Evolutionary conservation across 345 rosid genomes (phyloP), one percentile per base, ranked within the genome.

Genomic region (Linum tenue): DNA sequence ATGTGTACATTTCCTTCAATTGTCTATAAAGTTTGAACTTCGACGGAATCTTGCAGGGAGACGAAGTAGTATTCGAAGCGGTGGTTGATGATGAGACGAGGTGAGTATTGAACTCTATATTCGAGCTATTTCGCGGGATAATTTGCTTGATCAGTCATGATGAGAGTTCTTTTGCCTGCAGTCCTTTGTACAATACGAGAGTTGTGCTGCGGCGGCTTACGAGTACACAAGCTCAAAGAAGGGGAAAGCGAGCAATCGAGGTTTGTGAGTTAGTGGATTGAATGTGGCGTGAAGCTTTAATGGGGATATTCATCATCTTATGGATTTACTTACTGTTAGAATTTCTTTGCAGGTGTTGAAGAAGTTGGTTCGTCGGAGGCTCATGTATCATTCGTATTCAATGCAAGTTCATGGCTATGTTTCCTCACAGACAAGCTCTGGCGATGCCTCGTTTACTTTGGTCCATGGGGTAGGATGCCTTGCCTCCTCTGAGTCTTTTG

Each of bases 221-320:
- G 59, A 88, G 85, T 69, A 74, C 81, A 63, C 91, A 80, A 71
- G 97, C 97, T 65, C 90, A 85, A 67, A 88, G 94, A 31, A 80
- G 98, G 62, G 98, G 98, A 64, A 84, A 79, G 77, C 83, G 97
- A 62, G 94, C 98, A 4, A 88, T 92, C 9, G 84, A 92, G 94
- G 98, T 92, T 72, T 57, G 73, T 69, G 22, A 53, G 41, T 56
- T 15, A 48, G 14, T 9, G 44, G 62, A 16, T 37, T 44, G 7
- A 17, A 8, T 38, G 57, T 43, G 39, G 55, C 37, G 35, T 40
- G 14, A 36, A 12, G 50, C 11, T 11, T 35, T 8, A 11, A 7
- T 72, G 62, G 15, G 62, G 16, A 7, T 48, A 72, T 15, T 7
- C 1, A 31, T 31, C 2, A 37, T 22, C 0, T 38, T 12, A 41